These are phyloP conservation scores for Phytophthora rubi DNA, from an alignment of 352 stramenopile species.

Conservation along the genomic window DNA sequence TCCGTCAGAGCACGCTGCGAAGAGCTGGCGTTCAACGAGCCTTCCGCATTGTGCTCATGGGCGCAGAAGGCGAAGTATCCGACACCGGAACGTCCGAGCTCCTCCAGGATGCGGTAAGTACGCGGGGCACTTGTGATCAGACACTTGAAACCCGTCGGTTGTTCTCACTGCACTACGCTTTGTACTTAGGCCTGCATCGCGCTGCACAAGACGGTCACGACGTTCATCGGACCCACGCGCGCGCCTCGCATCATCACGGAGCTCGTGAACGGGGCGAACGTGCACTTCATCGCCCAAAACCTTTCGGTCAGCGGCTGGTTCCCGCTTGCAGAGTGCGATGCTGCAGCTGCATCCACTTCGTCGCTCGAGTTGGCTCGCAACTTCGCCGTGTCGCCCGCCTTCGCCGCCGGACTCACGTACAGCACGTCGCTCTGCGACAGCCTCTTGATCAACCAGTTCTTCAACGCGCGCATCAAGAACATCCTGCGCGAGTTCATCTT, in stretches of 20 bases:
- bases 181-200: constrained; percentile 58
- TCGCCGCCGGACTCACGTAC: constrained; percentile 81
- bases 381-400: constrained; percentile 75
- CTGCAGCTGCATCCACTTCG: constrained; percentile 39
- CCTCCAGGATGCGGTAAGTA: constrained; percentile 69
- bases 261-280: constrained; percentile 78
- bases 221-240: constrained; percentile 55
- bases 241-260: constrained; percentile 79
- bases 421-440: constrained; percentile 86
- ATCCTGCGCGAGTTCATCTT: constrained; percentile 88
- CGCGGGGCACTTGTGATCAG: background rate
- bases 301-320: constrained; percentile 79
- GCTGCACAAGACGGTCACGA: constrained; percentile 79
- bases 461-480: constrained; percentile 87
- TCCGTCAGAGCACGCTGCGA: constrained; percentile 55
- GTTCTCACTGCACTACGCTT: constrained; percentile 4
- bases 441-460: constrained; percentile 89
- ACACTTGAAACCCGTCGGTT: no score
- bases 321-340: constrained; percentile 37
- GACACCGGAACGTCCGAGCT: constrained; percentile 66
- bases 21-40: constrained; percentile 60
- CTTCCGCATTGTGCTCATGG: constrained; percentile 80
- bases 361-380: constrained; percentile 65
- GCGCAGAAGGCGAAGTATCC: constrained; percentile 63
- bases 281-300: constrained; percentile 85